Evolutionary conservation across 1,139 yeast species (phyloP), one percentile per base, ranked within the genome.

Genomic region (Kluyveromyces marxianus): DNA sequence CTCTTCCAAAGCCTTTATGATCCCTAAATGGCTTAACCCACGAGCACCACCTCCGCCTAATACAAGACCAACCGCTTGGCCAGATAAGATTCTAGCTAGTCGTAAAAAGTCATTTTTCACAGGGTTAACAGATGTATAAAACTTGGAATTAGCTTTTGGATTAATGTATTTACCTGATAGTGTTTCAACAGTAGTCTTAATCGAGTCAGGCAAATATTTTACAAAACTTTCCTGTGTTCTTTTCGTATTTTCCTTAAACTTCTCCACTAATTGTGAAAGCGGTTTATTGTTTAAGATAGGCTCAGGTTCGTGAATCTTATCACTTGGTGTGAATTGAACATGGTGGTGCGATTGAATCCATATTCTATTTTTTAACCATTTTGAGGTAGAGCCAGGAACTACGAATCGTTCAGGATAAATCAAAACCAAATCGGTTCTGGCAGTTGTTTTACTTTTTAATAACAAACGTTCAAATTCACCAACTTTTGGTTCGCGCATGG

Each of bases 21-120:
- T 83, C 4, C 98, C 98, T 41, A 90, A 75, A 61, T 92, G 98
- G 6, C 96, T 79, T 14, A 92, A 75, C 1, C 98, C 98, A 56
- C 98, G 74, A 0, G 98, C 96, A 30, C 98, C 98, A 39, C 98
- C 98, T 10, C 98, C 98, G 3, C 98, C 98, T 6, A 92, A 71
- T 2, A 92, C 97, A 24, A 92, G 70, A 0, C 97, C 98, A 35
- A 92, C 88, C 0, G 96, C 96, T 62, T 89, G 89, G 14, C 96
- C 95, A 0, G 97, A 86, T 27, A 92, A 67, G 10, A 92, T 77
- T 55, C 98, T 74, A 0, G 98, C 98, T 33, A 92, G 68, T 47
- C 98, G 74, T 63, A 87, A 72, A 60, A 92, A 92, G 62, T 92
- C 98, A 60, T 83, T 84, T 64, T 92, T 92, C 60, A 86, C 89